These are phyloP conservation scores for Triticum turgidum DNA, from an alignment of 176 grass and related monocot species.

Conservation along the genomic window DNA sequence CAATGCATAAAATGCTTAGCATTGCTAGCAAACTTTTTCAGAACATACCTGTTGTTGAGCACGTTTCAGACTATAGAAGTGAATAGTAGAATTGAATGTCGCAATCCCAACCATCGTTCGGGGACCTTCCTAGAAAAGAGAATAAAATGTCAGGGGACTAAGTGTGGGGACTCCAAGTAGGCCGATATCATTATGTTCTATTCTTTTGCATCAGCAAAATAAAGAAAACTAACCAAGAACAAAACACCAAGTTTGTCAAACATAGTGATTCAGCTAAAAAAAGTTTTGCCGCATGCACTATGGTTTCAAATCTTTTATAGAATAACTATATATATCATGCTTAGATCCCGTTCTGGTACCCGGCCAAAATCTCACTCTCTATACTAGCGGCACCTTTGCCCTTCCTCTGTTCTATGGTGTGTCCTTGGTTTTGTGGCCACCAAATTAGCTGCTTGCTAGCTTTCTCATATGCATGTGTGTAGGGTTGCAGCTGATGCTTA, in stretches of 20 bases:
- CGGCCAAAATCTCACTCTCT: too few relatives aligned
- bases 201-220: background rate
- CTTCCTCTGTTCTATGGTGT: background rate
- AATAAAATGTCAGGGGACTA: too few relatives aligned
- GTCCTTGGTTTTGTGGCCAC: background rate
- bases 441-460: too few relatives aligned
- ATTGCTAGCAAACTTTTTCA: constrained; percentile 3
- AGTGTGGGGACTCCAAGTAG: constrained; percentile 19
- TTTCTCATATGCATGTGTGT: too few relatives aligned
- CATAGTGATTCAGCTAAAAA: constrained; percentile 1
- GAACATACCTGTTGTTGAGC: constrained; percentile 83
- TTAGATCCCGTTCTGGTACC: background rate
- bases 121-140: constrained; percentile 57
- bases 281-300: background rate
- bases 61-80: constrained; percentile 92
- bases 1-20: constrained; percentile 27
- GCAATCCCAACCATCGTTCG: constrained; percentile 84
- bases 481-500: too few relatives aligned
- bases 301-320: constrained; percentile 12
- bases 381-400: background rate
- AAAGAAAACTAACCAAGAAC: background rate
- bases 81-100: constrained; percentile 89
- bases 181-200: background rate
- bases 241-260: background rate
- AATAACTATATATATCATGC: background rate